Base-by-base conservation (phyloP, 2,329 filamentous ascomycete genomes). In the Apiospora malaysiana region DNA sequence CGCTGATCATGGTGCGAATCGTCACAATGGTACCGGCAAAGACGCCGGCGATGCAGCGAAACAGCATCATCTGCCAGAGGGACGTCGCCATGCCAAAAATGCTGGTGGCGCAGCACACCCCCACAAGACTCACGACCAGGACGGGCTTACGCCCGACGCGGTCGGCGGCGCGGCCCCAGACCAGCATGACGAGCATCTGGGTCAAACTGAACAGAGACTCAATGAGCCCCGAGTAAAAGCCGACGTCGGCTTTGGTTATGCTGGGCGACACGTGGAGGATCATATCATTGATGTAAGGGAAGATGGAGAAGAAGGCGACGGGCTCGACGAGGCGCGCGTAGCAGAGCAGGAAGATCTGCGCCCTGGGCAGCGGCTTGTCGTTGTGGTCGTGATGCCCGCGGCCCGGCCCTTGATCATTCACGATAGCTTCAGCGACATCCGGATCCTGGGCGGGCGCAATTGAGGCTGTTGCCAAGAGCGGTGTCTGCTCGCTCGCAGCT, bases 231-330 rank as follows among this genome's bases (percentile, higher is more conserved):
- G 86, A 89, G 83, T 94, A 95, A 82, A 95, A 95, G 1, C 93
- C 93, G 4, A 94, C 89, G 78, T 94, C 91, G n/a, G 86, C 82
- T 63, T 88, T 83, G 1, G 85, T 79, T 2, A 95, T 81, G 14
- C 84, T 77, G 12, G 92, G 92, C 71, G 90, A 91, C 70, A 65
- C 49, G 42, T 88, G 84, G 79, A 88, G 84, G 47, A 93, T 90
- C 93, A 95, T 95, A 77, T 91, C 85, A 76, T 91, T 93, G 80
- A 96, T 88, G 81, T 93, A 95, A 0, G 93, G 92, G 76, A 95
- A 93, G 79, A 95, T 94, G 78, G 87, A 90, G 83, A 95, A 95
- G 83, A 94, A 95, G n/a, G 92, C 92, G 51, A 95, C 87, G 0
- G 93, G 93, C 77, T 95, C 93, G 63, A 93, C 84, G 37, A 93